Conservation (phyloP, 306 rosid species). For the Nissolia schottii region DNA sequence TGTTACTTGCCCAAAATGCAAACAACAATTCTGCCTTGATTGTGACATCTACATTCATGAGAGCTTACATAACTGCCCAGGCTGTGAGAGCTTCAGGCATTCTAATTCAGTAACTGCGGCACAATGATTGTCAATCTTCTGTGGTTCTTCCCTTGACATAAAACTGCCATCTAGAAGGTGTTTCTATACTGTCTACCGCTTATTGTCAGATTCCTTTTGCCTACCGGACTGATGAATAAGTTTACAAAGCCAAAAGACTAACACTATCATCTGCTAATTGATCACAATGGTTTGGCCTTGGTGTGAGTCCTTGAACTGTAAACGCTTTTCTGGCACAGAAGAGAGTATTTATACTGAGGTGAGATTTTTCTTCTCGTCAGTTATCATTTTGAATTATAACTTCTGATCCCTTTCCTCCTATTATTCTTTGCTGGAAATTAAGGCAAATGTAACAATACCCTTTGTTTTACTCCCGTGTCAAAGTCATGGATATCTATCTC, state of each 20-base stretch:
- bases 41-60: conserved; percentile 90
- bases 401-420: not conserved
- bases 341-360: conserved; percentile 16
- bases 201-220: not conserved
- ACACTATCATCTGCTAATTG: conserved; percentile 10
- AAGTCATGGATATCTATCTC: not conserved
- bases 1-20: conserved; percentile 84
- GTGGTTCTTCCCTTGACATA: not conserved
- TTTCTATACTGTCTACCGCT: not conserved
- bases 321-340: conserved; percentile 1
- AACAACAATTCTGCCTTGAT: conserved; percentile 82
- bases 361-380: not conserved
- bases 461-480: not conserved
- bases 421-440: conserved; percentile 20
- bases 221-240: not conserved
- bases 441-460: conserved; percentile 17
- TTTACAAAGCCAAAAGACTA: not conserved
- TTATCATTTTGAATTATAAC: not conserved
- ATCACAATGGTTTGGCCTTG: conserved; percentile 20
- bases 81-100: conserved; percentile 81
- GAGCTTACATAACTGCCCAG: conserved; percentile 96
- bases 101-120: conserved; percentile 37
- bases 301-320: not conserved
- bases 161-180: not conserved
- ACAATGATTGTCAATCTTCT: conserved; percentile 28